Evolutionary conservation across 768 basidiomycete genomes (phyloP), one percentile per base, ranked within the genome.

Genomic region (Calocera viscosa): DNA sequence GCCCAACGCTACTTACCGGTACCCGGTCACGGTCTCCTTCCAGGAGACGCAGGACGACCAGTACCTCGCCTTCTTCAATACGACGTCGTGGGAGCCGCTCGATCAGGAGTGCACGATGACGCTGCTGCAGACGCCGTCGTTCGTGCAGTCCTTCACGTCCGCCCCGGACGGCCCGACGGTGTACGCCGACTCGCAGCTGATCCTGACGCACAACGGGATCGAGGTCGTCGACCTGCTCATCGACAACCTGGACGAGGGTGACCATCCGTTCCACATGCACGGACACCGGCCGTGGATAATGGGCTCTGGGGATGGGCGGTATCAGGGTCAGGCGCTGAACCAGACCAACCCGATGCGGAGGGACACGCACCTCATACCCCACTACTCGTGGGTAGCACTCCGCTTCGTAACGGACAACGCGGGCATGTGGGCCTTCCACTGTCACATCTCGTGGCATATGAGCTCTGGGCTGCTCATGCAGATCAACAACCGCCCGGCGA

Each of bases 391-490:
- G 71, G 69, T 74, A 32, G 72, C 73, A 19, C 73, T 85, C 67
- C 76, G 83, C 0, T 84, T 83, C 72, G 73, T 71, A 1, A 83
- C 82, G 1, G 79, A 83, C 64, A 83, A 83, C 67, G 72, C 82
- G 38, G 83, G 83, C 1, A 80, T 81, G 2, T 82, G 80, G 81
- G 75, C 81, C 64, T 67, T 83, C 30, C 82, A 82, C 69, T 83
- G 82, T 39, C 80, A 79, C 67, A 79, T 80, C 64, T 77, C 78
- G 49, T 80, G 76, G 75, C 79, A 80, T 70, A 70, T 80, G 76
- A 76, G 77, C 0, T 73, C 77, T 0, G 79, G 80, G 8, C 70
- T 81, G 32, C 38, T 72, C 65, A 76, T 49, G 76, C 78, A 78
- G 67, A 71, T 80, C 64, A 78, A 76, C 67, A 76, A 74, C 60